phyloP scores from a whole-genome alignment of 164 flowering plant species.

The Nymphaea colorata region DNA sequence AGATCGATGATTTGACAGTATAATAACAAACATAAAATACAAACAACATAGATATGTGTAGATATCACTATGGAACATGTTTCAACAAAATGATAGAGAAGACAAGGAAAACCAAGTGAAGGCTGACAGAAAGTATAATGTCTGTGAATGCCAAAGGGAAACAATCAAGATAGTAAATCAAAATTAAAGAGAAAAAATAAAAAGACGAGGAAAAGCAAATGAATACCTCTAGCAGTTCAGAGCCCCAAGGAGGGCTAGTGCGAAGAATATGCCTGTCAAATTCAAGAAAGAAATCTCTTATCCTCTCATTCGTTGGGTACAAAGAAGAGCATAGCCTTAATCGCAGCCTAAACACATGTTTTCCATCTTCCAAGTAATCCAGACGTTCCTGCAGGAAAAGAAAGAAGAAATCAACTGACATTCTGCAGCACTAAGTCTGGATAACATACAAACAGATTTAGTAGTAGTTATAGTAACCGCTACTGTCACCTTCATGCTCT shows the following conservation, averaged over 20 bases:
- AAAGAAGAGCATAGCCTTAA: slow-evolving; percentile 80
- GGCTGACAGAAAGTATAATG: too few relatives aligned
- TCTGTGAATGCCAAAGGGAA: too few relatives aligned
- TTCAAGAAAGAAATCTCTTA: slow-evolving; percentile 94
- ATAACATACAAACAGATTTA: neutral
- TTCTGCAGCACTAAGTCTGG: neutral
- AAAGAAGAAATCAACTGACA: neutral
- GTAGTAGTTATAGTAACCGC: neutral
- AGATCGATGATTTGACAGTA: too few relatives aligned
- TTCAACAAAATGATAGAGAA: too few relatives aligned
- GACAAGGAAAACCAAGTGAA: too few relatives aligned
- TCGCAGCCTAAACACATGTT: slow-evolving; percentile 63
- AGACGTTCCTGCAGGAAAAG: slow-evolving; percentile 59
- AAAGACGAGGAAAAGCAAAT: neutral
- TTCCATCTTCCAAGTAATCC: slow-evolving; percentile 94
- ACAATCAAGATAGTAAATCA: too few relatives aligned
- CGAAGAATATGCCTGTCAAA: slow-evolving; percentile 94
- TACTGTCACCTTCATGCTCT: slow-evolving; percentile 53
- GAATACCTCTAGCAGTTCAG: slow-evolving; percentile 94
- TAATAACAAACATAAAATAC: too few relatives aligned
- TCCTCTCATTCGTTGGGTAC: slow-evolving; percentile 83
- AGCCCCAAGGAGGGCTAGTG: slow-evolving; percentile 99
- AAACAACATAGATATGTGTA: too few relatives aligned
- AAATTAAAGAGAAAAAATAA: too few relatives aligned
- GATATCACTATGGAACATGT: too few relatives aligned